phyloP scores from a whole-genome alignment of 768 basidiomycete genomes.

The Suillus tomentosus region DNA sequence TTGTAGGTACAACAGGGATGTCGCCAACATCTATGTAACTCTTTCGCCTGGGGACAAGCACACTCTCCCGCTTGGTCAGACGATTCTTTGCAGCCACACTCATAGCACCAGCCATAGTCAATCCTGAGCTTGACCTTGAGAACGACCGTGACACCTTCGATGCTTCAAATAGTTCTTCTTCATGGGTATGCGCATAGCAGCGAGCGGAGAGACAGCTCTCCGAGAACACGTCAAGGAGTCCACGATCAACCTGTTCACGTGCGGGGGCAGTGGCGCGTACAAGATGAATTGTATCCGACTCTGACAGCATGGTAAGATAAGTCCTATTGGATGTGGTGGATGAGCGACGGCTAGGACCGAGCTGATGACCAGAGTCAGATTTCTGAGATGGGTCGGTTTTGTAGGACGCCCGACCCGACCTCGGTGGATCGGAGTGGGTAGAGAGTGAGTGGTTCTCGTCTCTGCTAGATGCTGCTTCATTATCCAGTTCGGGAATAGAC shows the following conservation, averaged over 20 bases:
- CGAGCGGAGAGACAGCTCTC: constrained; percentile 70
- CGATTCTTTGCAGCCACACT: constrained; percentile 54
- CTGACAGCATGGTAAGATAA: constrained; percentile 52
- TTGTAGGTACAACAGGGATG: constrained; percentile 3
- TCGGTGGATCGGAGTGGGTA: constrained; percentile 6
- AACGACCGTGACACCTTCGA: constrained; percentile 48
- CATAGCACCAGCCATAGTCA: constrained; percentile 62
- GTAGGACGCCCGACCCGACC: constrained; percentile 22
- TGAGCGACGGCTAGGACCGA: constrained; percentile 52
- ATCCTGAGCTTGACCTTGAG: constrained; percentile 56
- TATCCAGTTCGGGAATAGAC: constrained; percentile 53
- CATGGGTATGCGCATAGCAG: constrained; percentile 60
- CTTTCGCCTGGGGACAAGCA: constrained; percentile 62
- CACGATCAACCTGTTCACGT: constrained; percentile 73
- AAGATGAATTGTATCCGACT: constrained; percentile 59
- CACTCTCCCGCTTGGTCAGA: constrained; percentile 68
- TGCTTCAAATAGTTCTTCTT: constrained; percentile 63
- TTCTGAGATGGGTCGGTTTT: constrained; percentile 22
- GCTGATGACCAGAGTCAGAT: constrained; percentile 17
- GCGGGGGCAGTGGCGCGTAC: constrained; percentile 66
- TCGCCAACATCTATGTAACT: constrained; percentile 40
- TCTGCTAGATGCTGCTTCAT: constrained; percentile 8
- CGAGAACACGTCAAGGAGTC: constrained; percentile 80
- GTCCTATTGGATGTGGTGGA: constrained; percentile 65
- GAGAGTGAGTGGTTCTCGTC: not conserved